Evolutionary conservation across 2,329 filamentous ascomycete species (phyloP).

Genomic region (Amauroascus niger): DNA sequence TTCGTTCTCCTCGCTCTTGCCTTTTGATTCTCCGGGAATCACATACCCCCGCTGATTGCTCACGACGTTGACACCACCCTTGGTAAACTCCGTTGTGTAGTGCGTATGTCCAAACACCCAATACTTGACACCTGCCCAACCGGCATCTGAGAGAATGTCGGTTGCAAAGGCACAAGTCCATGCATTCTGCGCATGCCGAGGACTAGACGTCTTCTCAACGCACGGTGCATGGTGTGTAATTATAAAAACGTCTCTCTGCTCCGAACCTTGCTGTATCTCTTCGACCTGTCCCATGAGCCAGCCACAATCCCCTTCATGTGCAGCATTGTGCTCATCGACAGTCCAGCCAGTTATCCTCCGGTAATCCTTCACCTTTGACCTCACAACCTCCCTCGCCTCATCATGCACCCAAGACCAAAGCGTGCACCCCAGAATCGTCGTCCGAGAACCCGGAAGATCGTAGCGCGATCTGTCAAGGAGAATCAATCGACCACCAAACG

Average conservation of each 20-base stretch:
- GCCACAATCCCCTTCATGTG: constrained; percentile 39
- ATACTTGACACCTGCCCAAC: constrained; percentile 21
- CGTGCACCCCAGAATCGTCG: constrained; percentile 47
- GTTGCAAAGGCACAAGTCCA: constrained; percentile 45
- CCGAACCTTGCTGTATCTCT: not conserved
- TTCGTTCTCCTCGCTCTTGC: not conserved
- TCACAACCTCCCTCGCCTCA: constrained; percentile 31
- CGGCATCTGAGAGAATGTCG: constrained; percentile 30
- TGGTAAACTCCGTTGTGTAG: constrained; percentile 30
- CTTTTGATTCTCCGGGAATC: not conserved
- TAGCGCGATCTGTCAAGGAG: constrained; percentile 18
- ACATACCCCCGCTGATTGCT: constrained; percentile 36
- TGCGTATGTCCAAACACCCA: constrained; percentile 39
- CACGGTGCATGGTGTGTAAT: constrained; percentile 45
- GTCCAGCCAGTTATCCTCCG: constrained; percentile 43
- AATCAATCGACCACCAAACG: constrained; percentile 15
- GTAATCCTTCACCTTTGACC: constrained; percentile 44
- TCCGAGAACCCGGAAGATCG: not conserved
- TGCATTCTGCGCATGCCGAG: constrained; percentile 39
- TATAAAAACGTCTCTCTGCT: not conserved
- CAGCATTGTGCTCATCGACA: constrained; percentile 40
- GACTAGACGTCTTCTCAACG: constrained; percentile 38
- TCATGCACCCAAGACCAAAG: constrained; percentile 44
- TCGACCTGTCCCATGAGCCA: constrained; percentile 41
- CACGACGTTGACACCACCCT: constrained; percentile 27